Evolutionary conservation across 208 protist species (phyloP).

Genomic region (Blastocrithidia nonstop): DNA sequence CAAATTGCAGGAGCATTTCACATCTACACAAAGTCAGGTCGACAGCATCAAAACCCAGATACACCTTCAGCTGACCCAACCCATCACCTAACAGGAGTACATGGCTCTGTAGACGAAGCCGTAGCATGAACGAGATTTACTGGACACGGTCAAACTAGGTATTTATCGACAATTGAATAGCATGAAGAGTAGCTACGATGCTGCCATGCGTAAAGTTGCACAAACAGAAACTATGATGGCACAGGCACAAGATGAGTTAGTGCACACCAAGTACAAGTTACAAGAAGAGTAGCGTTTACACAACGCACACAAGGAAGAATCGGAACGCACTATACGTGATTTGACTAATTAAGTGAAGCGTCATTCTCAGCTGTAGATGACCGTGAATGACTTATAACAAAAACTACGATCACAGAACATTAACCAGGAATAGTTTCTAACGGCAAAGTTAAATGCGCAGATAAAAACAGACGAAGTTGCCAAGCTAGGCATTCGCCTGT

Average conservation of each 20-base stretch:
- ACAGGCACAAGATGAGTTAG: conserved; percentile 35
- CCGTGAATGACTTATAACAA: conserved; percentile 29
- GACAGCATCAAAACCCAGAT: conserved; percentile 65
- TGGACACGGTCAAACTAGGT: conserved; percentile 71
- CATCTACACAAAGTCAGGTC: conserved; percentile 67
- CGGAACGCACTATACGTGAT: no score
- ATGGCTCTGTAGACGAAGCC: conserved; percentile 37
- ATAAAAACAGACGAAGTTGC: conserved; percentile 74
- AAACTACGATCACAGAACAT: conserved; percentile 26
- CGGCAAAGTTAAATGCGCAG: conserved; percentile 56
- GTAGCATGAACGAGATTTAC: conserved; percentile 52
- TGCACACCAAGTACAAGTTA: conserved; percentile 28
- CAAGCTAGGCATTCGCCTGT: conserved; percentile 50
- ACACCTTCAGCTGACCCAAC: conserved; percentile 46
- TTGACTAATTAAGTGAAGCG: conserved; percentile 15
- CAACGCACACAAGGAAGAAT: no score
- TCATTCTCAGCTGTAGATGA: conserved; percentile 54
- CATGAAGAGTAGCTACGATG: conserved; percentile 27
- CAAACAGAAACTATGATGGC: conserved; percentile 28
- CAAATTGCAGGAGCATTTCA: conserved; percentile 63
- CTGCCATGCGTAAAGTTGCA: conserved; percentile 31
- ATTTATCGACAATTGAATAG: conserved; percentile 63
- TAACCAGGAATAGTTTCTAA: conserved; percentile 75
- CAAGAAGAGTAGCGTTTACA: no score
- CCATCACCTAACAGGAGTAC: conserved; percentile 66